These are phyloP conservation scores for Pseudocercospora crystallina DNA, from an alignment of 2,329 filamentous ascomycete species.

Conservation along the genomic window DNA sequence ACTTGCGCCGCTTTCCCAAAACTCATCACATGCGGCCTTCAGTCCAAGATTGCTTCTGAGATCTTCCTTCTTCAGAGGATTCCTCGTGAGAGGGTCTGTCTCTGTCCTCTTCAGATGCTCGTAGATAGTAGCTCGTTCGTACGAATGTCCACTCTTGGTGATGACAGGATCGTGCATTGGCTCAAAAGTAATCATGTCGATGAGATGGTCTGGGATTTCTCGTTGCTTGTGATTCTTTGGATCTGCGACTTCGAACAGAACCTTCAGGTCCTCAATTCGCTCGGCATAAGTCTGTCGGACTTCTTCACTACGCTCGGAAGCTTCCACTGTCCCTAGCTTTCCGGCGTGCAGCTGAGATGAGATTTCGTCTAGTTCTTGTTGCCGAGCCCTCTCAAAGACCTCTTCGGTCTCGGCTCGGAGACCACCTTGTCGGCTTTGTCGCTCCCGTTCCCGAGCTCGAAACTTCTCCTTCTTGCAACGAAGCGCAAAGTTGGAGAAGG, in stretches of 20 bases:
- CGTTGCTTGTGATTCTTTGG: constrained; percentile 46
- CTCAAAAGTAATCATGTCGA: constrained; percentile 59
- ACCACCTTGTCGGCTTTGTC: constrained; percentile 56
- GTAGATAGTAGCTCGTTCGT: constrained; percentile 80
- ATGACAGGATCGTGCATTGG: constrained; percentile 47
- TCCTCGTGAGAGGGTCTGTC: constrained; percentile 78
- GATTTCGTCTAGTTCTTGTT: constrained; percentile 41
- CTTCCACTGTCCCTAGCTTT: constrained; percentile 46
- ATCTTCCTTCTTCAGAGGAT: constrained; percentile 64
- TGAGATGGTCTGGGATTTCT: constrained; percentile 71
- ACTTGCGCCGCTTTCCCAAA: constrained; percentile 81
- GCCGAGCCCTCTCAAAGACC: constrained; percentile 51
- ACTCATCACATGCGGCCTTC: constrained; percentile 80
- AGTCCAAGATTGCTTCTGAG: constrained; percentile 79
- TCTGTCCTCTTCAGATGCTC: constrained; percentile 76
- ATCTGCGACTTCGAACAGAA: constrained; percentile 49
- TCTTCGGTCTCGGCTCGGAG: constrained; percentile 62
- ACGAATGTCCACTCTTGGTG: constrained; percentile 84
- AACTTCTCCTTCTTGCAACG: constrained; percentile 83
- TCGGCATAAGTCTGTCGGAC: constrained; percentile 42
- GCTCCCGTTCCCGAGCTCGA: constrained; percentile 68
- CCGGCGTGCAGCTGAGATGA: constrained; percentile 31
- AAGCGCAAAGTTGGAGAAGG: constrained; percentile 69
- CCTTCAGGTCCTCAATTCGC: constrained; percentile 46
- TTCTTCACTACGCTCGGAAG: constrained; percentile 49